Conservation (phyloP, 2,329 filamentous ascomycete species). For the Exserohilum rostratum region DNA sequence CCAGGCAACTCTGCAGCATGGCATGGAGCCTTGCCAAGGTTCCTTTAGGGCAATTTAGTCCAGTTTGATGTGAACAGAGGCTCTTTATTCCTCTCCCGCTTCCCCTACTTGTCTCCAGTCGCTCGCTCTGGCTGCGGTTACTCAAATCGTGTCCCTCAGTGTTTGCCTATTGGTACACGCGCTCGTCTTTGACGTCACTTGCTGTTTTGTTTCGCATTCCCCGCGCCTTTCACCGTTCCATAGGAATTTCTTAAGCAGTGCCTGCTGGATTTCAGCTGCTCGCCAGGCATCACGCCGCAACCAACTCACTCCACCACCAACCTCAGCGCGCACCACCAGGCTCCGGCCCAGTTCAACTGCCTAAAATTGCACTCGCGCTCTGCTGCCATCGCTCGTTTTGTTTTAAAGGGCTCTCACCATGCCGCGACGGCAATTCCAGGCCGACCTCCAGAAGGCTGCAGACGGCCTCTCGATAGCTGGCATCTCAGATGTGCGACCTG, state of each 20-base stretch:
- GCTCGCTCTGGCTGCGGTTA: constrained; percentile 2
- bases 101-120: constrained; percentile 6
- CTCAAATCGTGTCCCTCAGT: neutral
- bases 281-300: constrained; percentile 2
- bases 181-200: constrained; percentile 10
- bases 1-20: constrained; percentile 20
- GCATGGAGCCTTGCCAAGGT: constrained; percentile 18
- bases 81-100: neutral
- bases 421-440: constrained; percentile 69
- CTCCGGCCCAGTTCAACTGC: neutral
- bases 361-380: neutral
- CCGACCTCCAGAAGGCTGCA: constrained; percentile 59
- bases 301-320: constrained; percentile 7
- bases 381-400: neutral
- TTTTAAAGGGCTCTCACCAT: constrained; percentile 51
- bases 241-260: neutral
- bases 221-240: neutral
- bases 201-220: neutral
- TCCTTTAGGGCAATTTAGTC: constrained; percentile 1
- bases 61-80: constrained; percentile 2
- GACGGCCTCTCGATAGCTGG: constrained; percentile 50
- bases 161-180: constrained; percentile 8
- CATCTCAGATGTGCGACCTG: constrained; percentile 63
- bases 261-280: neutral
- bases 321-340: neutral